Evolutionary conservation across 805 yeast genomes (phyloP).

Genomic region (Candida pseudofarinosa): DNA sequence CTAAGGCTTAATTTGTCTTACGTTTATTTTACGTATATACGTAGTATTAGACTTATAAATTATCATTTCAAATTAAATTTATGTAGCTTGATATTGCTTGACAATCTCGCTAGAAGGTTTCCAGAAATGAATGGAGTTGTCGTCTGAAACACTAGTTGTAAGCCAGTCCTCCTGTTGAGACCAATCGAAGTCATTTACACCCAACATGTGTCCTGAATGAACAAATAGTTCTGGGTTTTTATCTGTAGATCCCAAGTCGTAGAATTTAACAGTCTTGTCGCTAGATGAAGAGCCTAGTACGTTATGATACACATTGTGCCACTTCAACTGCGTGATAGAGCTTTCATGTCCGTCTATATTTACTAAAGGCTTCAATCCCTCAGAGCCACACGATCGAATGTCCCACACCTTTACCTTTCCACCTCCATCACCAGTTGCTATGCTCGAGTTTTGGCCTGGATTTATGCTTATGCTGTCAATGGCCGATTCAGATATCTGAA

Average conservation of each 20-base stretch:
- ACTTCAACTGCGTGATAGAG: conserved; percentile 60
- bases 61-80: neutral
- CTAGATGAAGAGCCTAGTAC: conserved; percentile 64
- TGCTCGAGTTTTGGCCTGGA: conserved; percentile 47
- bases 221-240: conserved; percentile 42
- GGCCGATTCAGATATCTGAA: conserved; percentile 24
- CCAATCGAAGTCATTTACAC: conserved; percentile 84
- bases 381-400: conserved; percentile 35
- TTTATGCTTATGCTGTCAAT: conserved; percentile 61
- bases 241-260: conserved; percentile 43
- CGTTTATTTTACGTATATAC: conserved; percentile 2
- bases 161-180: conserved; percentile 66
- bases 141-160: conserved; percentile 76
- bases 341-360: conserved; percentile 40
- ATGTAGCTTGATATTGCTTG: conserved; percentile 6
- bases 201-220: conserved; percentile 87
- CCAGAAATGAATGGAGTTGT: conserved; percentile 87
- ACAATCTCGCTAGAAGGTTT: conserved; percentile 46
- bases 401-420: conserved; percentile 67
- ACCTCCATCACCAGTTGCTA: conserved; percentile 64
- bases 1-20: conserved; percentile 29
- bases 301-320: conserved; percentile 59
- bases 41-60: conserved; percentile 2
- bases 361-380: conserved; percentile 5
- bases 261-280: conserved; percentile 58